Conservation (phyloP, 2,329 filamentous ascomycete genomes). For the Epichloe glyceriae region DNA sequence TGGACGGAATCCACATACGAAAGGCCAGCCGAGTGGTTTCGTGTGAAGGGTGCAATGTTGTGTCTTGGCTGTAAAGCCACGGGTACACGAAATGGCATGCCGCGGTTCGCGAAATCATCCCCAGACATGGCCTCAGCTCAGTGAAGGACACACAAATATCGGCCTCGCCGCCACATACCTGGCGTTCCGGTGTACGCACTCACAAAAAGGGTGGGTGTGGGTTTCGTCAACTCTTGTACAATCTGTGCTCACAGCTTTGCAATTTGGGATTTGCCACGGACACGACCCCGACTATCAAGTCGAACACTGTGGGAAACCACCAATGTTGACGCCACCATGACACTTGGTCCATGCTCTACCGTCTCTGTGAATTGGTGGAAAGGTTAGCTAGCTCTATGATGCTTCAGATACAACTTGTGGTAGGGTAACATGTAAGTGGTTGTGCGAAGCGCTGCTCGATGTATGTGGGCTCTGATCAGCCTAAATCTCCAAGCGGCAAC, state of each 20-base stretch:
- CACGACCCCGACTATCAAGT: not conserved
- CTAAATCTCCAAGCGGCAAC: not conserved
- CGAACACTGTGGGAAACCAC: not conserved
- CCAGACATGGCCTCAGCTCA: not conserved
- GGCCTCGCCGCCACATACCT: not conserved
- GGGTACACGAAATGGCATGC: not conserved
- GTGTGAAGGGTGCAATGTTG: not conserved
- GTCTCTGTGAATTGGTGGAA: not conserved
- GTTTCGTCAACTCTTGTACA: not conserved
- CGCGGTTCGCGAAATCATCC: not conserved
- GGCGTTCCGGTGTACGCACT: not conserved
- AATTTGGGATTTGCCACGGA: not conserved
- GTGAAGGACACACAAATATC: not conserved
- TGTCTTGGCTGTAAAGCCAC: not conserved
- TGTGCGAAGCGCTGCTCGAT: not conserved
- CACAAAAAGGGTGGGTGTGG: not conserved
- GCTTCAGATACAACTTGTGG: not conserved
- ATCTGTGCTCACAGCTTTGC: not conserved
- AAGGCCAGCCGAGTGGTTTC: not conserved
- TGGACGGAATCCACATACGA: not conserved
- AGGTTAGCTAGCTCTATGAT: not conserved
- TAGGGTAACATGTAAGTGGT: not conserved
- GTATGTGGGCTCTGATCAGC: not conserved
- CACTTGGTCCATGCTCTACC: not conserved
- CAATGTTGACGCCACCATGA: not conserved